phyloP scores from a whole-genome alignment of 257 asterid species.

The Marsdenia floribunda region DNA sequence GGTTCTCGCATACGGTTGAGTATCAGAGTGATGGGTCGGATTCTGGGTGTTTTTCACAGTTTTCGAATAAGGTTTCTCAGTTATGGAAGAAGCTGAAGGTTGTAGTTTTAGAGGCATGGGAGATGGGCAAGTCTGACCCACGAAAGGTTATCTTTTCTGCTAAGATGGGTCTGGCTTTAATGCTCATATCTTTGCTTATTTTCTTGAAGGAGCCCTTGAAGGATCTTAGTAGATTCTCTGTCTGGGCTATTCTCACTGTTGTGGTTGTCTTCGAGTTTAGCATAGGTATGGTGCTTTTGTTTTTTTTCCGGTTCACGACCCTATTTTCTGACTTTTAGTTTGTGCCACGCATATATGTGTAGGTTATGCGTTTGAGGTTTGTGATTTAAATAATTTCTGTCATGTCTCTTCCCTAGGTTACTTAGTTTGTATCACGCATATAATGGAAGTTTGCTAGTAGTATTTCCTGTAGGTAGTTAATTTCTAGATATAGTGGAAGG shows the following conservation, averaged over 20 bases:
- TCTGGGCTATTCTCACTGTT: constrained; percentile 76
- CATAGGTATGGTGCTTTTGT: constrained; percentile 38
- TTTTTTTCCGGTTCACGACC: neutral
- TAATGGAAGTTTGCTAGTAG: neutral
- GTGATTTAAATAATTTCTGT: neutral
- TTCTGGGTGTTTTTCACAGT: constrained; percentile 17
- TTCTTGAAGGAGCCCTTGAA: constrained; percentile 51
- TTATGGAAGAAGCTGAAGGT: constrained; percentile 21
- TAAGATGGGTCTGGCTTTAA: constrained; percentile 64
- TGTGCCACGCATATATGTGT: neutral
- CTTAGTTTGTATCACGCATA: no score
- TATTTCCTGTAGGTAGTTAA: neutral
- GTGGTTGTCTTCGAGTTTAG: constrained; percentile 81
- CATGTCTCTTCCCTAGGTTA: neutral
- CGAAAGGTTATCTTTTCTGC: constrained; percentile 55
- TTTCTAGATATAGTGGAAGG: neutral
- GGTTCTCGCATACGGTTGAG: constrained; percentile 2
- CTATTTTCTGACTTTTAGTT: neutral
- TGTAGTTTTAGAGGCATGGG: constrained; percentile 31
- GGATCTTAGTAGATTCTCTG: constrained; percentile 48
- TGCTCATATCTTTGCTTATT: constrained; percentile 50
- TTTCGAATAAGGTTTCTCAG: constrained; percentile 9
- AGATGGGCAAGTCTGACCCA: constrained; percentile 67
- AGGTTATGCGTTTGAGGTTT: neutral
- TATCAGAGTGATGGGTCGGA: neutral